Evolutionary conservation across 2,329 filamentous ascomycete genomes (phyloP).

Genomic region (Rhexocercosporidium sp.): DNA sequence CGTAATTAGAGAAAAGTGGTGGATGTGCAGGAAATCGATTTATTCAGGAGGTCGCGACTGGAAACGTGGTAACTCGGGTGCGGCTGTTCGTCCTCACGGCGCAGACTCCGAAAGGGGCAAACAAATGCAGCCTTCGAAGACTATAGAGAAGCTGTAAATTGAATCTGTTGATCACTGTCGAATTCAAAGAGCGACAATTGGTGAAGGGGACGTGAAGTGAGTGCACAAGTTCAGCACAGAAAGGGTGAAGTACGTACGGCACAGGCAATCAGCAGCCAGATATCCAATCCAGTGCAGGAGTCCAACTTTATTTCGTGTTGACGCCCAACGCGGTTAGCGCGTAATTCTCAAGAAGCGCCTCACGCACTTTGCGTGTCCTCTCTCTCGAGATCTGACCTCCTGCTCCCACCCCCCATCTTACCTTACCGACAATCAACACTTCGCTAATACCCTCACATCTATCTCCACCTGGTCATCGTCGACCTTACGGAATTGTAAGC

Average conservation of each 20-base stretch:
- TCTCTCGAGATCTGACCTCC: constrained; percentile 22
- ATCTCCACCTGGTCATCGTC: constrained; percentile 40
- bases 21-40: constrained; percentile 12
- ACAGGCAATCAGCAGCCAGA: background rate
- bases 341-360: constrained; percentile 12
- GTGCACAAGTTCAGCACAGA: background rate
- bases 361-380: constrained; percentile 33
- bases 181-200: background rate
- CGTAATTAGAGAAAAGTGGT: constrained; percentile 1
- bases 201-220: background rate
- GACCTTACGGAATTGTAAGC: constrained; percentile 39
- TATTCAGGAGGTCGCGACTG: constrained; percentile 10
- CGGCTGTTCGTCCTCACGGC: background rate
- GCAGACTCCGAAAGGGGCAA: constrained; percentile 4
- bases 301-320: constrained; percentile 9
- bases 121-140: constrained; percentile 2
- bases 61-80: constrained; percentile 12
- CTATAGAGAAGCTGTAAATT: background rate
- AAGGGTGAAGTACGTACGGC: background rate
- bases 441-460: constrained; percentile 40
- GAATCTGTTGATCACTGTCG: background rate
- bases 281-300: background rate
- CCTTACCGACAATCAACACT: constrained; percentile 36
- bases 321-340: constrained; percentile 11
- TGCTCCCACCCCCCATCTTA: constrained; percentile 20